Evolutionary conservation across 495 filamentous ascomycete species (phyloP).

Genomic region (Xylaria palmicola): DNA sequence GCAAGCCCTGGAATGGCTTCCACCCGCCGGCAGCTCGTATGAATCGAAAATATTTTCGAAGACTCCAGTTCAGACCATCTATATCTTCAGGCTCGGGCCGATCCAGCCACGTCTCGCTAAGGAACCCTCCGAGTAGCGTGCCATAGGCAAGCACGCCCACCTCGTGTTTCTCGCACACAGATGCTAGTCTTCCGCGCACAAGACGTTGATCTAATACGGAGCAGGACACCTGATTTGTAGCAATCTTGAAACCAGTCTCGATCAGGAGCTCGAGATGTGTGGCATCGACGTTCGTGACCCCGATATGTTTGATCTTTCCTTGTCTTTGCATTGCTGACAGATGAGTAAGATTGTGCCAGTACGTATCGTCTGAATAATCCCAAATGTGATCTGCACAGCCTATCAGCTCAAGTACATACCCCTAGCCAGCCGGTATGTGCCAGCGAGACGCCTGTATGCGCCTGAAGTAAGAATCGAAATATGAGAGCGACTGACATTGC

Average conservation of each 20-base stretch:
- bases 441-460: neutral
- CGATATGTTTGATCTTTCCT: conserved; percentile 28
- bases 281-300: conserved; percentile 41
- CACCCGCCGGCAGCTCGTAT: conserved; percentile 36
- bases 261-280: conserved; percentile 33
- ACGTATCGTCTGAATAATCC: conserved; percentile 29
- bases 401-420: neutral
- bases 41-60: conserved; percentile 41
- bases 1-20: conserved; percentile 30
- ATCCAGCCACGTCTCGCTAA: conserved; percentile 38
- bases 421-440: neutral
- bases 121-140: conserved; percentile 37
- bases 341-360: conserved; percentile 32
- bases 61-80: conserved; percentile 36
- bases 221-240: conserved; percentile 38
- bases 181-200: conserved; percentile 28
- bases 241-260: conserved; percentile 31
- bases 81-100: conserved; percentile 29
- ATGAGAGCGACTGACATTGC: conserved; percentile 17
- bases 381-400: conserved; percentile 15
- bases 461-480: neutral
- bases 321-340: conserved; percentile 30
- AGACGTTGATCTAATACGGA: conserved; percentile 37
- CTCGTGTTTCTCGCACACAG: conserved; percentile 29
- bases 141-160: conserved; percentile 42